Conservation (phyloP, 139 green algal species). For the Coelastrella sp. region DNA sequence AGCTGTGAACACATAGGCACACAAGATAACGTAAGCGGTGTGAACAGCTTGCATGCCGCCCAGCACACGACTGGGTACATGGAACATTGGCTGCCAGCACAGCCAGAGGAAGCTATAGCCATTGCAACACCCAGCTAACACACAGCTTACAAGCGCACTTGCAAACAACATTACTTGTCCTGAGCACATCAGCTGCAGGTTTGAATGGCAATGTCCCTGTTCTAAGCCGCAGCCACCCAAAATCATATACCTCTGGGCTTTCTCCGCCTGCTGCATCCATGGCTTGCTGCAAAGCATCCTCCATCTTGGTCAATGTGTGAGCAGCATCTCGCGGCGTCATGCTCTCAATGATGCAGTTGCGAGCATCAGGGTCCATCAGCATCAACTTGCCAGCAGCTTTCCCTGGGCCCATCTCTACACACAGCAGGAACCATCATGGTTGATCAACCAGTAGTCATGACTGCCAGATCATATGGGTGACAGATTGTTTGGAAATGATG, state of each 20-base stretch:
- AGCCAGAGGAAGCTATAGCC: no score
- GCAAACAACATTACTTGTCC: no score
- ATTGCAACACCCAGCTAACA: no score
- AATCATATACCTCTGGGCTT: constrained; percentile 15
- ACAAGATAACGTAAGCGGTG: neutral
- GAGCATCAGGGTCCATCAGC: constrained; percentile 43
- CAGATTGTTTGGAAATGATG: no score
- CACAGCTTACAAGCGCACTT: no score
- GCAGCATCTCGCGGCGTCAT: constrained; percentile 58
- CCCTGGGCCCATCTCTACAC: constrained; percentile 36
- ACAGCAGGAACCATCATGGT: neutral
- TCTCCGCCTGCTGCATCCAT: constrained; percentile 14
- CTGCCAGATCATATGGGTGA: no score
- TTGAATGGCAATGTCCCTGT: no score
- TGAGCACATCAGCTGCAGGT: no score
- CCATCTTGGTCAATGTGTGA: constrained; percentile 51
- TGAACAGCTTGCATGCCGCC: neutral
- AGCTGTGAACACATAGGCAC: constrained; percentile 15
- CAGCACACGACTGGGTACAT: no score
- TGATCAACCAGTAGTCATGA: neutral
- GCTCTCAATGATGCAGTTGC: constrained; percentile 57
- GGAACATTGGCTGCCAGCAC: no score
- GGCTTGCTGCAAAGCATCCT: constrained; percentile 39
- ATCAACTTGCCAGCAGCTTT: constrained; percentile 51
- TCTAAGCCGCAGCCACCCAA: neutral